phyloP scores from a whole-genome alignment of 495 filamentous ascomycete species.

The Trichocladium antarcticum region DNA sequence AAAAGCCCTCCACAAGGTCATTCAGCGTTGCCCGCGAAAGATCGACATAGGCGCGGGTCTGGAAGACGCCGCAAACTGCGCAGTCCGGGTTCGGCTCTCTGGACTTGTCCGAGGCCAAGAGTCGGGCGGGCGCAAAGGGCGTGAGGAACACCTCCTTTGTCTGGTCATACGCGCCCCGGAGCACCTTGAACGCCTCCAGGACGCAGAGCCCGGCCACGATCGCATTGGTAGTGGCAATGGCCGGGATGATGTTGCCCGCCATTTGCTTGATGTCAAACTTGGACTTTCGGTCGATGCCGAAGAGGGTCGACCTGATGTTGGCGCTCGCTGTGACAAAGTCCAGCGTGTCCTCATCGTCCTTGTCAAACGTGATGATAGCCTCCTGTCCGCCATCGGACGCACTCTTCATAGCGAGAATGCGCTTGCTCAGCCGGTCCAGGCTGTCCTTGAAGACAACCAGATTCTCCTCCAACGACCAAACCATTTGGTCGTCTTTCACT shows the following conservation, averaged over 20 bases:
- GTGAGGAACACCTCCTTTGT: slow-evolving; percentile 68
- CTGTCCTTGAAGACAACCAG: slow-evolving; percentile 80
- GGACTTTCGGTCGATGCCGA: slow-evolving; percentile 75
- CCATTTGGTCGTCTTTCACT: slow-evolving; percentile 55
- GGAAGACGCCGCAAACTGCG: slow-evolving; percentile 65
- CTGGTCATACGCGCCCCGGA: slow-evolving; percentile 58
- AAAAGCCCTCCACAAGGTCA: slow-evolving; percentile 65
- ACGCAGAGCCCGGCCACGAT: slow-evolving; percentile 92
- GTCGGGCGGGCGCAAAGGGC: slow-evolving; percentile 62
- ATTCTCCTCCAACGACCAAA: slow-evolving; percentile 77
- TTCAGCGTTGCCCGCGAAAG: slow-evolving; percentile 64
- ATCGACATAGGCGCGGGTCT: slow-evolving; percentile 55
- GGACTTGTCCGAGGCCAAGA: slow-evolving; percentile 61
- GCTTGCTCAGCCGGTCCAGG: slow-evolving; percentile 60
- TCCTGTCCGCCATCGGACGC: slow-evolving; percentile 37
- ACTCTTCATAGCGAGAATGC: slow-evolving; percentile 50
- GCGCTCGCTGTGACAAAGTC: slow-evolving; percentile 89
- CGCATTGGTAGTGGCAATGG: slow-evolving; percentile 96
- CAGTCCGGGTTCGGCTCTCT: slow-evolving; percentile 69
- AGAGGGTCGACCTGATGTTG: slow-evolving; percentile 75
- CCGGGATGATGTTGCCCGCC: slow-evolving; percentile 98
- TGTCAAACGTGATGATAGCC: slow-evolving; percentile 78
- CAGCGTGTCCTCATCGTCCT: slow-evolving; percentile 90
- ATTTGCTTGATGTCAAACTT: slow-evolving; percentile 98
- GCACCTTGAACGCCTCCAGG: slow-evolving; percentile 83